Evolutionary conservation across 2,329 filamentous ascomycete genomes (phyloP).

Genomic region (Zymoseptoria crescenta): DNA sequence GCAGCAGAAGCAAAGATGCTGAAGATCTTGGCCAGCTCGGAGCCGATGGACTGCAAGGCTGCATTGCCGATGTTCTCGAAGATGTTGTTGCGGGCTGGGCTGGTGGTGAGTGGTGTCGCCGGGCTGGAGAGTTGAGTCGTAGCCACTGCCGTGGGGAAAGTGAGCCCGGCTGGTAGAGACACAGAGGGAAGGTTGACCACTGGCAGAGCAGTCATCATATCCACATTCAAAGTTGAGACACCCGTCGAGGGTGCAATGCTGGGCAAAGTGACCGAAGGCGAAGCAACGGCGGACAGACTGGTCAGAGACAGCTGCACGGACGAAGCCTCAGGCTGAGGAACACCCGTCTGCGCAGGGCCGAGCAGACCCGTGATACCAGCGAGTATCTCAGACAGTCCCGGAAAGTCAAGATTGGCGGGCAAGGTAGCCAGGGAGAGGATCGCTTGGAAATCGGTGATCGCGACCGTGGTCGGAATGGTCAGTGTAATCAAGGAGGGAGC

Average conservation of each 20-base stretch:
- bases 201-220: background rate
- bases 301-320: background rate
- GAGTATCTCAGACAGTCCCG: background rate
- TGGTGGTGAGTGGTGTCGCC: background rate
- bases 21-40: background rate
- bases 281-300: background rate
- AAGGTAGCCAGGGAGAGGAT: conserved; percentile 1
- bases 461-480: conserved; percentile 1
- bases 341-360: background rate
- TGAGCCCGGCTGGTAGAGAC: background rate
- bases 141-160: too few species aligned
- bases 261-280: background rate
- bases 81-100: conserved; percentile 1
- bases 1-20: background rate
- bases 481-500: background rate
- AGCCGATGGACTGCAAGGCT: background rate
- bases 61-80: background rate
- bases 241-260: background rate
- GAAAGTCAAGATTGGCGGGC: background rate
- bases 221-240: background rate
- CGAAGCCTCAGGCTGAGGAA: background rate
- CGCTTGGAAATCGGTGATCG: conserved; percentile 1
- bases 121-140: background rate
- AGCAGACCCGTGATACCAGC: background rate
- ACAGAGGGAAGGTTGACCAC: background rate